These are phyloP conservation scores for Petunia axillaris DNA, from an alignment of 257 asterid species.

Conservation along the genomic window DNA sequence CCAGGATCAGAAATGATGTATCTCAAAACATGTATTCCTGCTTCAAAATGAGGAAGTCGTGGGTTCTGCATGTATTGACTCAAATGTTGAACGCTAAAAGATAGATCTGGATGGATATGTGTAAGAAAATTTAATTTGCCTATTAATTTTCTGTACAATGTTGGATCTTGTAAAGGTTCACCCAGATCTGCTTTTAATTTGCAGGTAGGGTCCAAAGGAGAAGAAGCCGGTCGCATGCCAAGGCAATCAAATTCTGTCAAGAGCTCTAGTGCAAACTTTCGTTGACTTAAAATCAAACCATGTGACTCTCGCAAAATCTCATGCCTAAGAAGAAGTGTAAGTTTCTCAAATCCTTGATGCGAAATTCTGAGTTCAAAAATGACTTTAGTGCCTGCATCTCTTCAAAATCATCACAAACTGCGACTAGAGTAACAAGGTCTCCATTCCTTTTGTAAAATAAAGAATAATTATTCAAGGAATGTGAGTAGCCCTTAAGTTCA, in stretches of 20 bases:
- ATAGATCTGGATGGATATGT: not conserved
- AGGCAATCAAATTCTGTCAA: not conserved
- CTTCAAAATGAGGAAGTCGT: not conserved
- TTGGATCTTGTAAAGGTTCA: not conserved
- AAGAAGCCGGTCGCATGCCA: not conserved
- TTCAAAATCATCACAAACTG: not conserved
- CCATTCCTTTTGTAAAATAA: not conserved
- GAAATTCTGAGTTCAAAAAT: too few relatives aligned
- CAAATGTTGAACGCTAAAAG: not conserved
- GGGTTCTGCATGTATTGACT: not conserved
- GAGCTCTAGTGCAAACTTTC: too few relatives aligned
- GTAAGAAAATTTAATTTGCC: not conserved
- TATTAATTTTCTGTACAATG: not conserved
- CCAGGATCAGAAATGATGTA: not conserved
- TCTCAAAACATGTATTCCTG: not conserved
- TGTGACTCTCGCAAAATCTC: not conserved
- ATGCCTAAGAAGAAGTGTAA: not conserved
- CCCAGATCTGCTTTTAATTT: not conserved
- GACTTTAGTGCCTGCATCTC: fast-evolving
- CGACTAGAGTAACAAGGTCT: not conserved
- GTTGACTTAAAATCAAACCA: not conserved
- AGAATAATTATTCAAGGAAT: not conserved
- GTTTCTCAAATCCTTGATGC: not conserved
- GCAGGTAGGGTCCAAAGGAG: not conserved
- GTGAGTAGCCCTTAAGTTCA: not conserved